These are phyloP conservation scores for Cucurbita argyrosperma DNA, from an alignment of 306 rosid species.

Conservation along the genomic window DNA sequence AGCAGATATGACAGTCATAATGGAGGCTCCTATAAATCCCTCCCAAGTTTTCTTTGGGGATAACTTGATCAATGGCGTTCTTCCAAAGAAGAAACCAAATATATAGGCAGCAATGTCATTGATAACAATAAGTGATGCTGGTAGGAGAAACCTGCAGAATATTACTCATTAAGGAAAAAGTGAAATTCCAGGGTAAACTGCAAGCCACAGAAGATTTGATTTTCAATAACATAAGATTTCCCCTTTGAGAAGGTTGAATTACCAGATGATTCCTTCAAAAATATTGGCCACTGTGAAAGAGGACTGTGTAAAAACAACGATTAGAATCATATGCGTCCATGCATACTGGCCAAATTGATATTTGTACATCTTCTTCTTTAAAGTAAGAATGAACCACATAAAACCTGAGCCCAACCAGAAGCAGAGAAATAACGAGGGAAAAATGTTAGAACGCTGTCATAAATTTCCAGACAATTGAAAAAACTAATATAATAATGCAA, in stretches of 20 bases:
- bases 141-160: constrained; percentile 92
- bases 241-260: not conserved
- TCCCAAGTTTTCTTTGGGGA: constrained; percentile 99
- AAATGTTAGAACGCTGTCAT: not conserved
- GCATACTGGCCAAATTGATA: constrained; percentile 99
- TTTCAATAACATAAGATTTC: not conserved
- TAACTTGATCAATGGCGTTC: constrained; percentile 87
- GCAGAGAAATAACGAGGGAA: not conserved
- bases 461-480: not conserved
- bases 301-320: constrained; percentile 87
- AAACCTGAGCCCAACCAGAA: constrained; percentile 46
- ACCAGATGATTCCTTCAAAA: constrained; percentile 98
- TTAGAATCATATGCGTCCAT: constrained; percentile 99
- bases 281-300: constrained; percentile 94
- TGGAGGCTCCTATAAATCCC: constrained; percentile 96
- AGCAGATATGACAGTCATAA: constrained; percentile 82
- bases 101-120: constrained; percentile 93
- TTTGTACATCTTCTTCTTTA: constrained; percentile 98
- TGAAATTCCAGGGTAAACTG: not conserved
- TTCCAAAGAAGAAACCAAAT: constrained; percentile 91
- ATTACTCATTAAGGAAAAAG: constrained; percentile 11
- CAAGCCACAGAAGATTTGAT: not conserved
- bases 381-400: constrained; percentile 95
- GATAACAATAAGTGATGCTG: constrained; percentile 86
- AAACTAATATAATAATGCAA: not conserved